These are phyloP conservation scores for Lentinula edodes DNA, from an alignment of 768 basidiomycete species.

Conservation along the genomic window DNA sequence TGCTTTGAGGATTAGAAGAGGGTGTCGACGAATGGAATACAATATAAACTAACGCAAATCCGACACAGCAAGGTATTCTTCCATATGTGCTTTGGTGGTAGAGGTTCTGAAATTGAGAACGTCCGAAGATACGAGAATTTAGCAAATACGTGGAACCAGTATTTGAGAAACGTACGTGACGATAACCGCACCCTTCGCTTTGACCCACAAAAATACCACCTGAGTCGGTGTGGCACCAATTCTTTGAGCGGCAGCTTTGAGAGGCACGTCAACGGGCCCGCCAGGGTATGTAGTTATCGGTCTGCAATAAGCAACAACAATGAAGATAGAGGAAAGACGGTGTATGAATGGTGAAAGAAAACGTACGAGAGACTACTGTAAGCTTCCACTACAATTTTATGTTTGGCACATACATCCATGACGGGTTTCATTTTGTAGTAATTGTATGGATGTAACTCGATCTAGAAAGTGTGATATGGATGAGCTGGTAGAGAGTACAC, in stretches of 20 bases:
- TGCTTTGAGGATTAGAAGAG: constrained; percentile 16
- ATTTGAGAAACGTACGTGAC: constrained; percentile 46
- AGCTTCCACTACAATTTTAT: constrained; percentile 50
- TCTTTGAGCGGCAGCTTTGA: constrained; percentile 46
- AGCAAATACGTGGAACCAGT: too few relatives aligned
- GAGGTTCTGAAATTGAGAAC: constrained; percentile 43
- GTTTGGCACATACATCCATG: constrained; percentile 41
- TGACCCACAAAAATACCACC: constrained; percentile 66
- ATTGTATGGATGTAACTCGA: constrained; percentile 55
- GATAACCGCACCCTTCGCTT: constrained; percentile 58
- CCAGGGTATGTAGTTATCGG: constrained; percentile 56
- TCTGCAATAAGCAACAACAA: constrained; percentile 22
- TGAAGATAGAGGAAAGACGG: neutral
- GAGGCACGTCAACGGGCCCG: constrained; percentile 57
- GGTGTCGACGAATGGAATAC: neutral
- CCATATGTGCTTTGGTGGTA: constrained; percentile 50
- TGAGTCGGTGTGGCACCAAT: constrained; percentile 57
- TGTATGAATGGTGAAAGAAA: neutral
- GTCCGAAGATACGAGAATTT: neutral
- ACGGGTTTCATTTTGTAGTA: constrained; percentile 39
- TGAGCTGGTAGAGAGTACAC: neutral
- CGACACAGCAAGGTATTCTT: constrained; percentile 62
- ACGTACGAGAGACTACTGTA: constrained; percentile 47
- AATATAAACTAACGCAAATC: constrained; percentile 40
- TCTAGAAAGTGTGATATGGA: constrained; percentile 23